phyloP scores from a whole-genome alignment of 805 yeast genomes.

The Lipomyces kockii region DNA sequence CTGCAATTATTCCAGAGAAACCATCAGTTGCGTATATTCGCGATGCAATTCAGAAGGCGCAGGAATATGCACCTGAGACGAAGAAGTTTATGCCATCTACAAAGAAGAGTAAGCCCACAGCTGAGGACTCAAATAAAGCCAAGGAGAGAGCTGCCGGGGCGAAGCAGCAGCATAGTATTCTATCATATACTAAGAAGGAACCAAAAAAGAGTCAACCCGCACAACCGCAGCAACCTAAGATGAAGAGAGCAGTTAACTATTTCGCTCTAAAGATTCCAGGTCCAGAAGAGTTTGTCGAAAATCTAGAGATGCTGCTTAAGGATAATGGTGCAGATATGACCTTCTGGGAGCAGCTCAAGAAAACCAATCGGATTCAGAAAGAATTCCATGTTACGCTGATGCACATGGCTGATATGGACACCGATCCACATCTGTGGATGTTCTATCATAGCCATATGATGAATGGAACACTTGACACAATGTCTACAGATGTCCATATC shows the following conservation, averaged over 20 bases:
- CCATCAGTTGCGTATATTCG: slow-evolving; percentile 53
- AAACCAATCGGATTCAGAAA: slow-evolving; percentile 51
- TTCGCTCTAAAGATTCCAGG: slow-evolving; percentile 25
- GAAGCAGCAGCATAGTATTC: slow-evolving; percentile 21
- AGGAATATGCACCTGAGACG: slow-evolving; percentile 58
- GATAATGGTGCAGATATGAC: slow-evolving; percentile 20
- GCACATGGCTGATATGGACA: slow-evolving; percentile 47
- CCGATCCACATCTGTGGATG: slow-evolving; percentile 28
- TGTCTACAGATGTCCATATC: slow-evolving; percentile 12
- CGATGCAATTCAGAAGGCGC: slow-evolving; percentile 58
- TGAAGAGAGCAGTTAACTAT: slow-evolving; percentile 7
- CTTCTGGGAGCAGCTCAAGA: slow-evolving; percentile 32
- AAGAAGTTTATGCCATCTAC: neutral
- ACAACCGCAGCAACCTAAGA: neutral
- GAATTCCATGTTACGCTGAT: slow-evolving; percentile 71
- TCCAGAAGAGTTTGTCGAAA: neutral
- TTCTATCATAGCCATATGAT: slow-evolving; percentile 17
- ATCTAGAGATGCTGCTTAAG: slow-evolving; percentile 29
- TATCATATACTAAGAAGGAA: slow-evolving; percentile 14
- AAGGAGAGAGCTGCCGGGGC: slow-evolving; percentile 11
- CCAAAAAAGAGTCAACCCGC: neutral
- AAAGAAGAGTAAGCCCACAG: slow-evolving; percentile 46
- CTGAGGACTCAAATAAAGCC: slow-evolving; percentile 43
- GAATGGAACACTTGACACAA: slow-evolving; percentile 7
- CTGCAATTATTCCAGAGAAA: slow-evolving; percentile 49